Evolutionary conservation across 768 basidiomycete genomes (phyloP).

Genomic region (Mycena capillaripes): DNA sequence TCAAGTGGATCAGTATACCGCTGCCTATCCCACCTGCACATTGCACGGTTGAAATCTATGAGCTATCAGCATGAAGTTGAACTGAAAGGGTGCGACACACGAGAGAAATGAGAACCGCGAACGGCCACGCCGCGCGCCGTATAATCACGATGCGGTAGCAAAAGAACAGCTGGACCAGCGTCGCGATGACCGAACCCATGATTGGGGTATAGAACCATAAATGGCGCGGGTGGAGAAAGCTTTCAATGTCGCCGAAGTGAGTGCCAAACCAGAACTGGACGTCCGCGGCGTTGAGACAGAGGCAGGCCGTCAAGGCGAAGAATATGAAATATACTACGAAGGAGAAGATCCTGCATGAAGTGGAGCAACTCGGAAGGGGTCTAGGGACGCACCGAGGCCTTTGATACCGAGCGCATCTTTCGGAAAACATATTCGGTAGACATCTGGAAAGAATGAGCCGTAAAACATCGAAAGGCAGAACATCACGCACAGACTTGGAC

Average conservation of each 20-base stretch:
- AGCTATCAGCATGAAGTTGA: not conserved
- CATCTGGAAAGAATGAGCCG: not conserved
- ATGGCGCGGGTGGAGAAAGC: conserved; percentile 6
- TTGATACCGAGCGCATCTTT: conserved; percentile 10
- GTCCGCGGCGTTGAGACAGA: conserved; percentile 10
- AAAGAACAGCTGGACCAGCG: not conserved
- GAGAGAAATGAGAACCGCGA: not conserved
- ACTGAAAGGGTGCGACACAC: not conserved
- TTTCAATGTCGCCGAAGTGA: conserved; percentile 20
- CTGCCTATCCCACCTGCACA: not conserved
- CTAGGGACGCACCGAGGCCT: conserved; percentile 14
- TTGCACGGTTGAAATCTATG: not conserved
- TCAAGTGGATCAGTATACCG: not conserved
- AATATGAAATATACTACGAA: conserved; percentile 17
- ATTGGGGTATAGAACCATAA: conserved; percentile 9
- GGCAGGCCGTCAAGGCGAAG: not conserved
- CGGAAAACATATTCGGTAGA: conserved; percentile 22
- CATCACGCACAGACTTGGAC: not conserved
- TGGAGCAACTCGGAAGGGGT: too few species aligned
- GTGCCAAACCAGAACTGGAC: conserved; percentile 18
- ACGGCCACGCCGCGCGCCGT: not conserved
- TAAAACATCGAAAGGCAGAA: too few species aligned
- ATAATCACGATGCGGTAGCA: not conserved
- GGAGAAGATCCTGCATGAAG: not conserved
- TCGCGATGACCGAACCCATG: conserved; percentile 20